Evolutionary conservation across 106 monocot species (phyloP), one percentile per base, ranked within the genome.

Genomic region (Acorus gramineus): DNA sequence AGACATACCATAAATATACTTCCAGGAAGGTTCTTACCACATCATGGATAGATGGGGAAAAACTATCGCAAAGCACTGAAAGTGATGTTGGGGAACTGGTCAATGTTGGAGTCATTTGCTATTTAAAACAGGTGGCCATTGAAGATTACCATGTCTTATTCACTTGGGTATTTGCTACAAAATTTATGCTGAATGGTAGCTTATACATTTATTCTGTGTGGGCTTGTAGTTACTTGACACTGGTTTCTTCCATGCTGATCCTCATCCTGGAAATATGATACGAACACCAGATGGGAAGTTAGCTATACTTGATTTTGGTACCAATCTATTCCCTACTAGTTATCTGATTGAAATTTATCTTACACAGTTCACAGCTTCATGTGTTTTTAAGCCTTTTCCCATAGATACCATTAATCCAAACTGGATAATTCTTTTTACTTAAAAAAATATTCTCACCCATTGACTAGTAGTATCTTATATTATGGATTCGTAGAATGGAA

Each of bases 241-340:
- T 13, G 98, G 98, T 9, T 98, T 98, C 76, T 98, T 98, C 68
- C 98, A 98, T 80, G 98, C 98, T 68, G 98, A 98, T 84, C 98
- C 98, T 48, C 98, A 98, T 82, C 98, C 98, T 69, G 98, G 98
- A 57, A 98, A 98, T 73, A 84, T 98, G 98, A 98, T 98, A 59
- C 87, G 98, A n/a, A 98, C 98, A 6, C 91, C 98, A 46, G 98
- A 98, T 76, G 98, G 98, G 61, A 98, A 98, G 54, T 65, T 98
- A 55, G 98, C 98, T 56, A 98, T 98, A 61, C 84, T 98, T 57
- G 98, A 98, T 66, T 98, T 98, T 64, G 98, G 98, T 98, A 87
- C 82, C 55, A 14, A 46, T 79, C 46, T 55, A 44, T 28, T 28
- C 28, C 28, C 47, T 72, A 53, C 4, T 2, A 7, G 28, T 7